Evolutionary conservation across 768 basidiomycete genomes (phyloP).

Genomic region (Albatrellus ellisii): DNA sequence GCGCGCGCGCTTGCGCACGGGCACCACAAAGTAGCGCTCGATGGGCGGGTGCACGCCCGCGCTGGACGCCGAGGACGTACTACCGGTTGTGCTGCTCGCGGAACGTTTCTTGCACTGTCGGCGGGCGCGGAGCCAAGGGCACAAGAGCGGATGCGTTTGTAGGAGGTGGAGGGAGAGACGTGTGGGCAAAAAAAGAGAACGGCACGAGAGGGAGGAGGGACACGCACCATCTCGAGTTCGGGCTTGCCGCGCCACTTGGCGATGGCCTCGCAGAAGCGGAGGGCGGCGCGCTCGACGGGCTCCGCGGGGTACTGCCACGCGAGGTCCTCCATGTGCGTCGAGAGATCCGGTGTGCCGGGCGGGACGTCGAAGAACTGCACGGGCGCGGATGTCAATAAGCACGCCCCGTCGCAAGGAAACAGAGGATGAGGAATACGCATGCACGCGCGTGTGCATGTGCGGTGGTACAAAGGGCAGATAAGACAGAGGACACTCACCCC

Average conservation of each 20-base stretch:
- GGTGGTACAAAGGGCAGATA: not conserved
- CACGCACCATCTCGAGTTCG: conserved; percentile 59
- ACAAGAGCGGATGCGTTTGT: not conserved
- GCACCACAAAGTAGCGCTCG: conserved; percentile 1
- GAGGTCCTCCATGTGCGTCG: conserved; percentile 66
- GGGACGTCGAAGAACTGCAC: conserved; percentile 69
- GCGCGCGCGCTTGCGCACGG: conserved; percentile 7
- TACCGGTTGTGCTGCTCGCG: not conserved
- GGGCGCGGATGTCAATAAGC: not conserved
- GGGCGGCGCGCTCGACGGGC: conserved; percentile 64
- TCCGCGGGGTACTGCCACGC: conserved; percentile 76
- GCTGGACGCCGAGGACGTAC: not conserved
- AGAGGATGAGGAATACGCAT: too few species aligned
- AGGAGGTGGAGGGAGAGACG: too few species aligned
- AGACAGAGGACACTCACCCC: conserved; percentile 34
- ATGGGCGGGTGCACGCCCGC: conserved; percentile 6
- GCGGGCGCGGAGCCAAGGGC: not conserved
- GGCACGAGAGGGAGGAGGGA: not conserved
- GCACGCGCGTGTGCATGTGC: too few species aligned
- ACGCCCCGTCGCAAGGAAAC: too few species aligned
- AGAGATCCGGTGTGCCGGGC: conserved; percentile 53
- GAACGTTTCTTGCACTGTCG: conserved; percentile 19
- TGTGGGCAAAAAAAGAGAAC: not conserved
- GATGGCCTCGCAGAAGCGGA: conserved; percentile 73
- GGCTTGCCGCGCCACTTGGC: conserved; percentile 77